These are phyloP conservation scores for Liquidambar formosana DNA, from an alignment of 164 flowering plant genomes.

Conservation along the genomic window DNA sequence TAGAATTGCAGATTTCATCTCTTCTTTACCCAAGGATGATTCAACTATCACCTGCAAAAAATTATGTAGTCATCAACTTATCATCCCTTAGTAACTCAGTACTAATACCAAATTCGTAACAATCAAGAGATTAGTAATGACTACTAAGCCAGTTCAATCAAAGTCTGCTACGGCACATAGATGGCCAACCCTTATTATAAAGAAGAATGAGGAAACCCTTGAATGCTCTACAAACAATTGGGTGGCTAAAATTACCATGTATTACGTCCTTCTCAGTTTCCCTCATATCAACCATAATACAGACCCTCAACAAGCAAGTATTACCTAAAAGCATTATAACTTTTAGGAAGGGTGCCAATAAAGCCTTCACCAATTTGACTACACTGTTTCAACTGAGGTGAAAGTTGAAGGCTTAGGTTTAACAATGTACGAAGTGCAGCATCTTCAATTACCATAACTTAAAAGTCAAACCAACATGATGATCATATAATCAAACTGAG, in stretches of 20 bases:
- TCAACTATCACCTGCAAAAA: conserved; percentile 65
- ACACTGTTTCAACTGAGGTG: neutral
- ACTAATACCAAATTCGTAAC: neutral
- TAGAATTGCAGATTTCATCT: conserved; percentile 73
- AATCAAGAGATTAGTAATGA: neutral
- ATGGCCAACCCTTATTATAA: neutral
- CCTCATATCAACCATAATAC: too few relatives aligned
- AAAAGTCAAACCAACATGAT: neutral
- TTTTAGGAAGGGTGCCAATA: neutral
- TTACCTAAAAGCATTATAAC: neutral
- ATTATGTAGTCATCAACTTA: neutral
- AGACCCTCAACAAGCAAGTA: too few relatives aligned
- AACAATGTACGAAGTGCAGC: too few relatives aligned
- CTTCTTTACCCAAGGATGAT: conserved; percentile 77
- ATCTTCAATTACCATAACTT: too few relatives aligned
- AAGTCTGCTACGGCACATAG: neutral
- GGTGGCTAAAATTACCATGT: neutral
- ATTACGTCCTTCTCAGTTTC: too few relatives aligned
- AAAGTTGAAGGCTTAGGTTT: too few relatives aligned
- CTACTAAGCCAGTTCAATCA: neutral
- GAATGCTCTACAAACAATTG: neutral
- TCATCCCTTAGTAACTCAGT: neutral
- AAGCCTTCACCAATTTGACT: neutral
- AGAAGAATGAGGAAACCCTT: neutral
- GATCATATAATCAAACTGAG: too few relatives aligned